Evolutionary conservation across 2,329 filamentous ascomycete genomes (phyloP).

Genomic region (Cercospora nicotianae): DNA sequence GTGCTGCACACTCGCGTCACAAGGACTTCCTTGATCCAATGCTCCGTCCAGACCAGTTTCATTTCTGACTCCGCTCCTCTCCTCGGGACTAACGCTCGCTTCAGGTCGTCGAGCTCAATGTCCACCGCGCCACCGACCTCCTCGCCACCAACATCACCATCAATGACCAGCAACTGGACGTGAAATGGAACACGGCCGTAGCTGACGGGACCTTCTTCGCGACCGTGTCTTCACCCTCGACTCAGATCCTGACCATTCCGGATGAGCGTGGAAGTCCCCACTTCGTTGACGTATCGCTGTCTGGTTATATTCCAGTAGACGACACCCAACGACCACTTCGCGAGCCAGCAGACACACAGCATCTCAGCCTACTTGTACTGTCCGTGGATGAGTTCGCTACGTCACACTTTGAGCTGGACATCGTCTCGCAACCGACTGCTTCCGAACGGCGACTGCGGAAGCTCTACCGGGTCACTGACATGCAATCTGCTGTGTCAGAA

Average conservation of each 20-base stretch:
- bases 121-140: constrained; percentile 41
- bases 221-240: constrained; percentile 32
- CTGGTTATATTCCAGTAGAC: constrained; percentile 16
- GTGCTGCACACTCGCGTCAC: constrained; percentile 30
- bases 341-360: constrained; percentile 14
- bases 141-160: constrained; percentile 46
- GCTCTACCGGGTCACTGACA: constrained; percentile 18
- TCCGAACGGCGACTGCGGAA: constrained; percentile 12
- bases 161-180: constrained; percentile 46
- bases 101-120: constrained; percentile 46
- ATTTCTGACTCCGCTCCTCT: constrained; percentile 5
- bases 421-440: constrained; percentile 16
- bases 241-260: constrained; percentile 21
- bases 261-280: constrained; percentile 20
- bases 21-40: constrained; percentile 29
- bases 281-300: constrained; percentile 19
- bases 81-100: constrained; percentile 36
- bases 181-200: constrained; percentile 42
- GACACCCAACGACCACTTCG: constrained; percentile 5
- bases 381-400: constrained; percentile 12
- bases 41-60: constrained; percentile 14
- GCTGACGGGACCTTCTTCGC: constrained; percentile 37
- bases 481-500: constrained; percentile 11
- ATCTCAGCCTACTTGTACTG: constrained; percentile 16
- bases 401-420: constrained; percentile 17